phyloP scores from a whole-genome alignment of 805 yeast genomes.

The Kuraishia piskuri region DNA sequence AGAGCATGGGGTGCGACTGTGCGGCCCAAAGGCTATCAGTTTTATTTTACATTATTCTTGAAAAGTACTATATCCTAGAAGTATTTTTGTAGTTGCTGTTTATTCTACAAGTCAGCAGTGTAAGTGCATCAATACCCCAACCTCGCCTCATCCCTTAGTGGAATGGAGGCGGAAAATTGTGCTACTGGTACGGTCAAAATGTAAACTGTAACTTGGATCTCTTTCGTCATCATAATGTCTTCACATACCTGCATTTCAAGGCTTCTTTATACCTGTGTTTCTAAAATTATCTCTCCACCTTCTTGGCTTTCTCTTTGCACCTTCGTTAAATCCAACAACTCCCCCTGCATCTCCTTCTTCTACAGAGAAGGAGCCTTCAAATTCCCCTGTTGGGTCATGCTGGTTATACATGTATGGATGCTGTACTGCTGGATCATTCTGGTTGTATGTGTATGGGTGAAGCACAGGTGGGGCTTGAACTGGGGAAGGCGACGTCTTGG shows the following conservation, averaged over 20 bases:
- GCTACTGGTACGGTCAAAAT: background rate
- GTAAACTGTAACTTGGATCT: background rate
- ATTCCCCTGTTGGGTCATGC: background rate
- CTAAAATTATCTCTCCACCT: constrained; percentile 6
- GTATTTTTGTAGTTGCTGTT: too few species aligned
- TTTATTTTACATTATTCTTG: too few species aligned
- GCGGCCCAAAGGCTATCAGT: too few species aligned
- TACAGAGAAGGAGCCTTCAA: background rate
- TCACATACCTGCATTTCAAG: background rate
- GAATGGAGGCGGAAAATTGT: background rate
- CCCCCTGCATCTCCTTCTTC: background rate
- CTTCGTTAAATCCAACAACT: background rate
- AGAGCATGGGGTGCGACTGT: too few species aligned
- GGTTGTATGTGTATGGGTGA: background rate
- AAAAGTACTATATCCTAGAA: too few species aligned
- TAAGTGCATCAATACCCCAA: too few species aligned
- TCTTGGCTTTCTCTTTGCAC: constrained; percentile 7
- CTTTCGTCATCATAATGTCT: background rate
- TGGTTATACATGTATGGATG: background rate
- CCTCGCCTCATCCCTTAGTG: constrained; percentile 2
- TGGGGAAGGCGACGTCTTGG: too few species aligned
- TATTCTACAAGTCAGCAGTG: too few species aligned
- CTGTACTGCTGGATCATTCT: background rate
- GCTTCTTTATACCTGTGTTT: constrained; percentile 2
- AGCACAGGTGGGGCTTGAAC: background rate